Evolutionary conservation across 768 basidiomycete genomes (phyloP).

Genomic region (Hypholoma sublateritium): DNA sequence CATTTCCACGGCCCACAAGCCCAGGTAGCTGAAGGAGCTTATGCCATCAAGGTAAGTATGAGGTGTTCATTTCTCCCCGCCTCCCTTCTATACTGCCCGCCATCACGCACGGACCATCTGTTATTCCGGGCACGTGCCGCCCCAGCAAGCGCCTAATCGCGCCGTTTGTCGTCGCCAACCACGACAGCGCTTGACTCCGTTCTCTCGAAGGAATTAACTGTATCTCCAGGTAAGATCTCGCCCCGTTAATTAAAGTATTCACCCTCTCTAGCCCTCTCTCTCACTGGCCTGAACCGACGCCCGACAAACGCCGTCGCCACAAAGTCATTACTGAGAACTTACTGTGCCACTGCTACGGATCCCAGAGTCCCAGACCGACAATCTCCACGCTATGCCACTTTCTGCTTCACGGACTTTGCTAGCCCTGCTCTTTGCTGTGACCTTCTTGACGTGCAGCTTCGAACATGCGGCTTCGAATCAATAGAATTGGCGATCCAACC

Average conservation of each 20-base stretch:
- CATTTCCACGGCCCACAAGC: conserved; percentile 54
- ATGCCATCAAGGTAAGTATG: conserved; percentile 71
- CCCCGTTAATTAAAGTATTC: no score
- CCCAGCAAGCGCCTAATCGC: not conserved
- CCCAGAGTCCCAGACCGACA: no score
- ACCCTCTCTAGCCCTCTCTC: no score
- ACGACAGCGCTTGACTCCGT: no score
- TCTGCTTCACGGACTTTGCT: conserved; percentile 3
- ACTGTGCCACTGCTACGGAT: no score
- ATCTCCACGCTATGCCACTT: not conserved
- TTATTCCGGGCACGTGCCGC: not conserved
- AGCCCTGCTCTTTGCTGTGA: not conserved
- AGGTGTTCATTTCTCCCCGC: conserved; percentile 13
- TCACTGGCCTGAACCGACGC: no score
- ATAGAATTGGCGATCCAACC: no score
- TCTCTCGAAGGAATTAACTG: no score
- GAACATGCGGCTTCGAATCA: not conserved
- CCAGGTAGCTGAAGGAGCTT: conserved; percentile 52
- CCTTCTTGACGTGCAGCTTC: conserved; percentile 1
- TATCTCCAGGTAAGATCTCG: no score
- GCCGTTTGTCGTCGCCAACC: not conserved
- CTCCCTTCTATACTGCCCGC: conserved; percentile 22
- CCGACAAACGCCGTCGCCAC: no score
- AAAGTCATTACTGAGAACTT: no score
- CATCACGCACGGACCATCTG: conserved; percentile 35